Percentiles rank a stretch among this genome's conserved stretches.
Conservation (phyloP, 2,329 filamentous ascomycete species). For the Coniochaeta pulveracea region DNA sequence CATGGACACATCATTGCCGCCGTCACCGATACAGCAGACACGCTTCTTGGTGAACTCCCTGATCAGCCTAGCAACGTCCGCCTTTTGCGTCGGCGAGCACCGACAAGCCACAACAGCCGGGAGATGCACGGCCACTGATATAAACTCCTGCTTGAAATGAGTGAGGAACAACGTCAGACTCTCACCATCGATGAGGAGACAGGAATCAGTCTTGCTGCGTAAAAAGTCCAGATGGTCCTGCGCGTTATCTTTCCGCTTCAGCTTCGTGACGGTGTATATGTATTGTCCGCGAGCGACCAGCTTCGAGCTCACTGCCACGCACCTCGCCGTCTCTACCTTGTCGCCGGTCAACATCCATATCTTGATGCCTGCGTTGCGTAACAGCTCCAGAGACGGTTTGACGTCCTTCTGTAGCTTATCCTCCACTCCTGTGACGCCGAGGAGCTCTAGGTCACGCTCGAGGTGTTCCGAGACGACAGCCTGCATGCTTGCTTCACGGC, state of each 20-base stretch:
- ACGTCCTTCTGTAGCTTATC: conserved; percentile 94
- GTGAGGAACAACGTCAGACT: conserved; percentile 73
- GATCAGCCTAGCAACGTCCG: conserved; percentile 84
- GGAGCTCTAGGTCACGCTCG: conserved; percentile 78
- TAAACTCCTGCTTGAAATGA: conserved; percentile 75
- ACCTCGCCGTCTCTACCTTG: conserved; percentile 95
- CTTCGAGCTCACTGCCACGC: conserved; percentile 90
- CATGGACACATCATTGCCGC: conserved; percentile 98
- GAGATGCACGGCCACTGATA: conserved; percentile 74
- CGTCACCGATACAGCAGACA: conserved; percentile 94
- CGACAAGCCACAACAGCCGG: conserved; percentile 93
- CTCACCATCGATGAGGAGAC: conserved; percentile 89
- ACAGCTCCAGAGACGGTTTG: conserved; percentile 85
- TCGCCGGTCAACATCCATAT: conserved; percentile 99
- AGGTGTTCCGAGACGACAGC: conserved; percentile 69
- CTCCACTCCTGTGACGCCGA: conserved; percentile 96
- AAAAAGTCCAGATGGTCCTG: conserved; percentile 85
- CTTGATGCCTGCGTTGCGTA: conserved; percentile 95
- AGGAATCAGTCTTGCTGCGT: conserved; percentile 74
- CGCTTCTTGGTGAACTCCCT: conserved; percentile 87
- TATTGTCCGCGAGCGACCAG: conserved; percentile 88
- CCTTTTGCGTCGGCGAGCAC: conserved; percentile 94
- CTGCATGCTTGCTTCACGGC: conserved; percentile 73
- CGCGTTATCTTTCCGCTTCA: conserved; percentile 73
- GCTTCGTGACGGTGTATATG: conserved; percentile 83